A percentile compares a stretch with the other conserved stretches of the same genome.
Evolutionary conservation across 495 filamentous ascomycete genomes (phyloP).

Genomic region (Tuber microsphaerosporum): DNA sequence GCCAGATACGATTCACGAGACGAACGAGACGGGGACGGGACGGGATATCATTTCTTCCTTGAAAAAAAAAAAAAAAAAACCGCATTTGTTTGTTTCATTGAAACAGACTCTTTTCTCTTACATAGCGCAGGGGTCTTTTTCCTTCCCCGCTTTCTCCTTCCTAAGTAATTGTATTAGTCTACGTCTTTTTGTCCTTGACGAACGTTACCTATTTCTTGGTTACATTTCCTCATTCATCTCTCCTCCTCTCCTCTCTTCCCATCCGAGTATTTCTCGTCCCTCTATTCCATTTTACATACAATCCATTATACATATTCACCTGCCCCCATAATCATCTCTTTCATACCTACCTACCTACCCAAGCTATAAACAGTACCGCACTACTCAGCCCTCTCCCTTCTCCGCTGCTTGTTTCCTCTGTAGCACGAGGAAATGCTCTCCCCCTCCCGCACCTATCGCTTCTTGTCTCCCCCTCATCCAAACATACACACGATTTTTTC

Average conservation of each 20-base stretch:
- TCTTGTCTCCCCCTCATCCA: background rate
- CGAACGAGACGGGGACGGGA: conserved; percentile 17
- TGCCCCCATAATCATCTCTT: background rate
- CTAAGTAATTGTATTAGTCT: conserved; percentile 33
- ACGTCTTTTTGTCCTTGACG: background rate
- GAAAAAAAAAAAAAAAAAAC: background rate
- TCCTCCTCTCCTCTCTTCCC: background rate
- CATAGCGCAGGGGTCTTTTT: conserved; percentile 1
- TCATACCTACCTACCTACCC: background rate
- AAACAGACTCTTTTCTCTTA: background rate
- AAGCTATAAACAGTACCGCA: background rate
- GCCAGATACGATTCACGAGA: conserved; percentile 14
- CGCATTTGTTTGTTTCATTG: background rate
- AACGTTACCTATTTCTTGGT: background rate
- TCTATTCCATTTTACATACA: background rate
- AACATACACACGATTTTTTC: background rate
- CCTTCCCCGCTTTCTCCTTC: conserved; percentile 28
- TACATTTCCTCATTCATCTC: background rate
- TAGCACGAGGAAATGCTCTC: background rate
- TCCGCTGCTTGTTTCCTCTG: background rate
- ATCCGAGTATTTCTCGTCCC: background rate
- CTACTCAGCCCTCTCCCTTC: background rate
- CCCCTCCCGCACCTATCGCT: background rate
- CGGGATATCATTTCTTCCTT: conserved; percentile 17
- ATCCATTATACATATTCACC: background rate